Evolutionary conservation across 2,329 filamentous ascomycete species (phyloP), one percentile per base, ranked within the genome.

Genomic region (Clonostachys sp.): DNA sequence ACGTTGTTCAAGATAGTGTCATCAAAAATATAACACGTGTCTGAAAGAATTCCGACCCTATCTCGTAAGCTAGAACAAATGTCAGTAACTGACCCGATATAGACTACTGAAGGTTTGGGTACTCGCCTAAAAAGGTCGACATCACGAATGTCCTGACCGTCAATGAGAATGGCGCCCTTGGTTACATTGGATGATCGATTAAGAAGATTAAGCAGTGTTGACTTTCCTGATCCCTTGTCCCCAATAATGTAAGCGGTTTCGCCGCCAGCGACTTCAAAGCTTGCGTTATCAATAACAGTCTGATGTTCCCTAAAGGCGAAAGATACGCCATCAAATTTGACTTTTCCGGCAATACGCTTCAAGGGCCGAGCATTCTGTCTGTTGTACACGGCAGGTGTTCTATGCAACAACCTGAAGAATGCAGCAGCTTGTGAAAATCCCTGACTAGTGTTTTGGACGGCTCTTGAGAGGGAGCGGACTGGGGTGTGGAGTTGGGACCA

Each of bases 401-500:
- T 79, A 51, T 71, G 70, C 77, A 83, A 80, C 42, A 83, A 72
- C 48, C 79, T 76, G 14, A 83, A 62, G 20, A 83, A 67, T 20
- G 76, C 71, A 57, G 83, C 77, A 6, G 79, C 78, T 48, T 81
- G 72, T 41, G 83, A 77, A 35, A 83, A 68, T 48, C 80, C 73
- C 51, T 74, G 71, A 48, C 77, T 78, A 51, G 83, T 72, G 44
- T 64, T 75, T 56, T 77, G 79, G 7, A 80, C 78, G 30, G 83
- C 64, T 16, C 68, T 67, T 7, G 78, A 75, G 58, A 90, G 89
- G 63, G 87, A 89, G 53, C 83, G 83, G 46, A 90, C 73, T 3
- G 86, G 86, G 3, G 79, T 77, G 41, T 86, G 85, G 36, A 90
- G 72, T 57, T 89, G 86, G 16, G 78, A 77, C 84, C 88, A 88